Conservation (phyloP, 202 grass and related monocot species). For the Setaria italica region DNA sequence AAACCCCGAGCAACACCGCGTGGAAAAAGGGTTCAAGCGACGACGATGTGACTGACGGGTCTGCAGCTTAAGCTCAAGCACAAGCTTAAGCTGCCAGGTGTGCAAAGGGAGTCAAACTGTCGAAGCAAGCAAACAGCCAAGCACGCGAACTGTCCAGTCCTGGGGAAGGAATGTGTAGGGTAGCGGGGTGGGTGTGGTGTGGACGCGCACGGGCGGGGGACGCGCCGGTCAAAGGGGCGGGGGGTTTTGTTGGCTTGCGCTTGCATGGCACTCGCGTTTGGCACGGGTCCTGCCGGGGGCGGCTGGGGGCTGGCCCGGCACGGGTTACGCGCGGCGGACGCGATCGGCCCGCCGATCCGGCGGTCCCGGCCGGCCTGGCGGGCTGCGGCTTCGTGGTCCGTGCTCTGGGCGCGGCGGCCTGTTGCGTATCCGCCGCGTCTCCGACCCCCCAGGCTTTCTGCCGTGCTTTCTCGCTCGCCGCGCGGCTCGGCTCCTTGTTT, state of each 20-base stretch:
- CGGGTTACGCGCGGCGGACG: not conserved
- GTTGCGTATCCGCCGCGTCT: slow-evolving; percentile 4
- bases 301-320: not conserved
- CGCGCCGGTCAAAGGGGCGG: slow-evolving; percentile 8
- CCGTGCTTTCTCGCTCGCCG: not conserved
- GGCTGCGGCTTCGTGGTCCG: slow-evolving; percentile 22
- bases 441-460: not conserved
- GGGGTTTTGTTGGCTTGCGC: slow-evolving; percentile 31
- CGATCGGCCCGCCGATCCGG: not conserved
- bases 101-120: not conserved
- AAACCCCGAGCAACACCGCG: not conserved
- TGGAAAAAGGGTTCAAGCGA: not conserved
- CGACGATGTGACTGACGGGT: not conserved
- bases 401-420: slow-evolving; percentile 15
- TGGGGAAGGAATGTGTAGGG: slow-evolving; percentile 3
- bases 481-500: slow-evolving; percentile 11
- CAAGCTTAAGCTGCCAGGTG: not conserved
- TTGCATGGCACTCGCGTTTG: not conserved
- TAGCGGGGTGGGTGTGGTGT: not conserved
- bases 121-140: not conserved
- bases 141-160: not conserved
- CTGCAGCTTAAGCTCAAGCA: not conserved
- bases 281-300: not conserved
- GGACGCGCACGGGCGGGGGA: not conserved
- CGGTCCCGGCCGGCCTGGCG: not conserved